A percentile compares a stretch with the other conserved stretches of the same genome.
Conservation (phyloP, 495 filamentous ascomycete species). For the Thozetella sp. region DNA sequence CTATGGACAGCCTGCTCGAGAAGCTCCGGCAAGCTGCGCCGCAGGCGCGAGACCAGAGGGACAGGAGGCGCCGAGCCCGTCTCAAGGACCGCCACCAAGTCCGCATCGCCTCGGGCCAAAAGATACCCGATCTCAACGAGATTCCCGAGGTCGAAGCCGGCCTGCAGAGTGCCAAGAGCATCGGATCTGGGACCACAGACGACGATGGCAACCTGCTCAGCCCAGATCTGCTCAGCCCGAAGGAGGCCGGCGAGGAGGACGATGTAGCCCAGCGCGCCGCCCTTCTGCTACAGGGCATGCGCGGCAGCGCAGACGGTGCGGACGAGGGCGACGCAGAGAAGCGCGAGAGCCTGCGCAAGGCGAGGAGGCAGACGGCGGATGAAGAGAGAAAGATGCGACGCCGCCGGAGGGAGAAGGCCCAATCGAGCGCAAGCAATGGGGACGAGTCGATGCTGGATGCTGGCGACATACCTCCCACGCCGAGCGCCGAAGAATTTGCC, state of each 20-base stretch:
- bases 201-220: conserved; percentile 40
- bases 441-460: conserved; percentile 12
- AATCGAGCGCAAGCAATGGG: conserved; percentile 22
- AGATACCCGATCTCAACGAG: conserved; percentile 70
- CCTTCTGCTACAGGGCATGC: conserved; percentile 77
- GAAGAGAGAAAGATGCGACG: conserved; percentile 66
- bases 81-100: conserved; percentile 91
- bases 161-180: conserved; percentile 16
- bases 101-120: conserved; percentile 85
- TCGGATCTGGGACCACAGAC: conserved; percentile 16
- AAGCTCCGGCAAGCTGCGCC: conserved; percentile 93
- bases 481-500: conserved; percentile 14
- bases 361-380: conserved; percentile 69
- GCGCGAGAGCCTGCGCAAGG: conserved; percentile 54
- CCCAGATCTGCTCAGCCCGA: conserved; percentile 31
- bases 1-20: conserved; percentile 96
- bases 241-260: conserved; percentile 63
- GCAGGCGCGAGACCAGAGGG: conserved; percentile 82
- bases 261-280: conserved; percentile 83
- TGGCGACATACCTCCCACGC: conserved; percentile 11
- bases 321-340: conserved; percentile 56
- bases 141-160: conserved; percentile 46
- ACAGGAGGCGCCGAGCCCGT: conserved; percentile 82
- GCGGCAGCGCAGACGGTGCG: conserved; percentile 56
- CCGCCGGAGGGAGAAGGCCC: conserved; percentile 58